These are phyloP conservation scores for Fonsecaea erecta DNA, from an alignment of 2,329 filamentous ascomycete genomes.

Conservation along the genomic window DNA sequence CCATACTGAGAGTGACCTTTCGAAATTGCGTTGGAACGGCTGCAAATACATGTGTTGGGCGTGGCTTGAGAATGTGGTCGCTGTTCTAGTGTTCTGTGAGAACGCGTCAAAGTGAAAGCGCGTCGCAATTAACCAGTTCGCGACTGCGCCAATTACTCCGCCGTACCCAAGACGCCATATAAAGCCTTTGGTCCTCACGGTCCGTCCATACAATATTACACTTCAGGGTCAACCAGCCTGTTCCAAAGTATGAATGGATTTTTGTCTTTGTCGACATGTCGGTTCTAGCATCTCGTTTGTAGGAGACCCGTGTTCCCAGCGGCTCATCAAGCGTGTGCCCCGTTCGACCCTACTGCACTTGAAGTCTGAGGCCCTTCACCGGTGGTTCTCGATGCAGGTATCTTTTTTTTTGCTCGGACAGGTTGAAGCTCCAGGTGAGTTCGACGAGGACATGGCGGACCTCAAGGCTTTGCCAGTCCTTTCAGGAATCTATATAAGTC, in stretches of 20 bases:
- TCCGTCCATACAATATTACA: neutral
- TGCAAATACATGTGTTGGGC: neutral
- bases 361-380: neutral
- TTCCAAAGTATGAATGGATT: no score
- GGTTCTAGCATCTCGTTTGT: neutral
- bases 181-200: neutral
- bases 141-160: neutral
- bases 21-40: neutral
- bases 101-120: neutral
- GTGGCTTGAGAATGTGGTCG: neutral
- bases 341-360: neutral
- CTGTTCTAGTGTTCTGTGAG: neutral
- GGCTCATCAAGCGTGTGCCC: neutral
- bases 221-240: neutral
- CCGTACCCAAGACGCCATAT: no score
- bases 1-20: conserved; percentile 15
- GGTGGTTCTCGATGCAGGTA: neutral
- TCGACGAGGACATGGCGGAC: neutral
- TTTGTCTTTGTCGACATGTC: neutral
- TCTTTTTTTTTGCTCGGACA: neutral
- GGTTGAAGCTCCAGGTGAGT: neutral
- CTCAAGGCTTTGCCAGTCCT: neutral
- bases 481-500: neutral
- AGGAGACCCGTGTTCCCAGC: neutral
- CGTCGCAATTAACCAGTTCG: neutral